Base-by-base conservation (phyloP, 2,329 filamentous ascomycete species). In the Ophiocordyceps camponoti-rufipedis region DNA sequence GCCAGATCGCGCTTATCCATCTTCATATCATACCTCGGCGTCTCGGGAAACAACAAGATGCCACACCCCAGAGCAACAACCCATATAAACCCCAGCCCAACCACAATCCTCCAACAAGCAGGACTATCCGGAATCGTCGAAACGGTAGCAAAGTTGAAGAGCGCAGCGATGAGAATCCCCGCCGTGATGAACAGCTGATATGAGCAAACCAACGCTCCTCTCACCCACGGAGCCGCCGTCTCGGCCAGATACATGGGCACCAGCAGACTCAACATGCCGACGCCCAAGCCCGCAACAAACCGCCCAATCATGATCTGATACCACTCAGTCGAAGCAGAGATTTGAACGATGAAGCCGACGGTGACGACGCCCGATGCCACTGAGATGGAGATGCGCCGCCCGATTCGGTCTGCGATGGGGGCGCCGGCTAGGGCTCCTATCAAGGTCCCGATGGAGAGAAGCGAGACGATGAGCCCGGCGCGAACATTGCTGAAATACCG, bases 221-320 rank as follows among this genome's bases (percentile, higher is more conserved):
- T 73, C 44, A 83, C 72, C 48, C 75, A 70, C 48, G 75, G 69
- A 0, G 79, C 80, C 3, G 74, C 73, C 47, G 71, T 76, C 59
- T 84, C 80, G n/a, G 70, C 74, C 56, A 82, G 77, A 53, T 82
- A 83, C 74, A 83, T 78, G 43, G 76, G 76, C 1, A 79, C 75
- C 23, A 75, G 63, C 38, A 80, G 77, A 5, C 73, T 79, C 0
- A 82, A 64, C n/a, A 72, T 69, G 28, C 80, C 80, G 42, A 84
- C 74, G 19, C 78, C 77, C 2, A 81, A 56, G 51, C 80, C 79
- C 23, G 76, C 79, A n/a, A 81, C 68, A 51, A 78, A 69, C 42
- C 80, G 68, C 42, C 79, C 80, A 16, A 80, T 58, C 28, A 77
- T 77, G 48, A 82, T 70, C 53, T 82, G 78, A 48, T 71, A 74